phyloP scores from a whole-genome alignment of 2,329 filamentous ascomycete species.

The Gremmenia infestans region DNA sequence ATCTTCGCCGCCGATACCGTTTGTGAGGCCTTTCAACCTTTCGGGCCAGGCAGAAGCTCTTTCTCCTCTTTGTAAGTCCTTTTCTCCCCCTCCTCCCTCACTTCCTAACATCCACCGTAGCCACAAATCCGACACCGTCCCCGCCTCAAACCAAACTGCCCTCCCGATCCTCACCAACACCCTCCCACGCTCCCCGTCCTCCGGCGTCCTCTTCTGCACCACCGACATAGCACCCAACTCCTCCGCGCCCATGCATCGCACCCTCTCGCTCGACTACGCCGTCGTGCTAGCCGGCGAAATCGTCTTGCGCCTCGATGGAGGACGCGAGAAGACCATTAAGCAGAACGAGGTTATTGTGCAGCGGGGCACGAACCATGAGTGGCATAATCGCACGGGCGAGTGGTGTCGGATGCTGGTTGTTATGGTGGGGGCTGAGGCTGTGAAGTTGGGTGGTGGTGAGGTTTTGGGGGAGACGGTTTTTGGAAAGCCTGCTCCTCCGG shows the following conservation, averaged over 20 bases:
- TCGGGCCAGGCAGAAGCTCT: slow-evolving; percentile 28
- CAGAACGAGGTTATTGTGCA: slow-evolving; percentile 39
- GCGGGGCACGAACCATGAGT: slow-evolving; percentile 41
- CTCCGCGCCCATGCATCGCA: slow-evolving; percentile 38
- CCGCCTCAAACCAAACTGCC: slow-evolving; percentile 26
- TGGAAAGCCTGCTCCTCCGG: not conserved
- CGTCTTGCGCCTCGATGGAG: slow-evolving; percentile 35
- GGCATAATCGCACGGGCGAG: slow-evolving; percentile 37
- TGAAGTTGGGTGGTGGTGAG: slow-evolving; percentile 35
- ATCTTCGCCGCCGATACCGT: slow-evolving; percentile 30
- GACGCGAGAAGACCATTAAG: slow-evolving; percentile 35
- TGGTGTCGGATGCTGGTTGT: slow-evolving; percentile 37
- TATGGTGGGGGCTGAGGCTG: slow-evolving; percentile 37
- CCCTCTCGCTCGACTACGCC: slow-evolving; percentile 37
- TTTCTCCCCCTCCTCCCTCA: no score
- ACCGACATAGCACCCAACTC: slow-evolving; percentile 11
- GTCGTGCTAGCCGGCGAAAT: slow-evolving; percentile 38
- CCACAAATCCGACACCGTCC: slow-evolving; percentile 29
- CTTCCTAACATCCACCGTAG: no score
- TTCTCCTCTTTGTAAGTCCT: slow-evolving; percentile 28
- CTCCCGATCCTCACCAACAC: not conserved
- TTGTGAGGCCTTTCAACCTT: slow-evolving; percentile 29
- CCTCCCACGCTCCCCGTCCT: slow-evolving; percentile 33
- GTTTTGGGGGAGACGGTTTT: slow-evolving; percentile 31
- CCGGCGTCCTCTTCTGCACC: slow-evolving; percentile 33